Conservation (phyloP, 164 flowering plant species). For the Aristolochia fimbriata region DNA sequence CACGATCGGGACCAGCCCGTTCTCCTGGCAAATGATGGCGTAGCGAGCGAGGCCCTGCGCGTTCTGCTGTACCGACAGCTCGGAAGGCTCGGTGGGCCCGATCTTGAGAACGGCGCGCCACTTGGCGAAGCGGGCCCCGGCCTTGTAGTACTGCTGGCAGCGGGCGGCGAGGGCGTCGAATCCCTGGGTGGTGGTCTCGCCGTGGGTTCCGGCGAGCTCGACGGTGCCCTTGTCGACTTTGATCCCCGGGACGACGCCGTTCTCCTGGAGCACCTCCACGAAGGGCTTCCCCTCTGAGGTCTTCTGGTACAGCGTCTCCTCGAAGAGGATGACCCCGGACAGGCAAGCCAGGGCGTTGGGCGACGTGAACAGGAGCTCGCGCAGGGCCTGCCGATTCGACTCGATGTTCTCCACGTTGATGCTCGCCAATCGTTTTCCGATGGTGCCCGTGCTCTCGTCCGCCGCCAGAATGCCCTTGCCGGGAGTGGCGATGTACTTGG, state of each 20-base stretch:
- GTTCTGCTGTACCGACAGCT: conserved; percentile 59
- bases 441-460: conserved; percentile 81
- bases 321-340: conserved; percentile 84
- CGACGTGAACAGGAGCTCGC: conserved; percentile 69
- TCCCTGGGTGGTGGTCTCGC: conserved; percentile 80
- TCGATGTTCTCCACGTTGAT: conserved; percentile 79
- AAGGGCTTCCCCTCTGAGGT: conserved; percentile 61
- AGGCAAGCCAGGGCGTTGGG: conserved; percentile 50
- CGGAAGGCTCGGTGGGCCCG: conserved; percentile 60
- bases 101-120: conserved; percentile 88
- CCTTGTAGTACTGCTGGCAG: conserved; percentile 67
- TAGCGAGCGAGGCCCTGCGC: conserved; percentile 81
- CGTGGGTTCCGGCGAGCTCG: conserved; percentile 67
- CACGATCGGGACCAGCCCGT: conserved; percentile 76
- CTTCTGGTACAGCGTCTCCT: conserved; percentile 75
- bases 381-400: conserved; percentile 67
- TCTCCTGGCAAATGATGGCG: conserved; percentile 81
- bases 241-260: conserved; percentile 67
- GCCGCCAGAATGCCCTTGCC: conserved; percentile 82
- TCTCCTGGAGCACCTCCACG: conserved; percentile 58
- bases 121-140: conserved; percentile 82
- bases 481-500: conserved; percentile 80
- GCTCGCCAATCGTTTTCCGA: conserved; percentile 73
- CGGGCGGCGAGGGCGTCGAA: conserved; percentile 57
- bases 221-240: conserved; percentile 81